Evolutionary conservation across 2,329 filamentous ascomycete species (phyloP), one percentile per base, ranked within the genome.

Genomic region (Beauveria scarabaeidicola): DNA sequence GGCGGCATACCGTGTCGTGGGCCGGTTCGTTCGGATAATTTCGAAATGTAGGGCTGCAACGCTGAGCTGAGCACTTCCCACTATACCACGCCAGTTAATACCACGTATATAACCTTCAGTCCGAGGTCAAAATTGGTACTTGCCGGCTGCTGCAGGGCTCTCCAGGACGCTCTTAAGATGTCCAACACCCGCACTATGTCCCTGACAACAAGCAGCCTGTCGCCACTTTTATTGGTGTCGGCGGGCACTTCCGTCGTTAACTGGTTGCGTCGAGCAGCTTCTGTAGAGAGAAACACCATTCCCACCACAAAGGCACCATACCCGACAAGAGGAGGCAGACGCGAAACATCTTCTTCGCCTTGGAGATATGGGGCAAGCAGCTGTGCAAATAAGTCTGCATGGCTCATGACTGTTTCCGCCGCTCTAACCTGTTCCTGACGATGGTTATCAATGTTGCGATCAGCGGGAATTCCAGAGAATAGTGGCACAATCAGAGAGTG

Each of bases 101-200:
- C 5, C 3, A 29, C 27, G 17, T 9, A 6, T n/a, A 19, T 13
- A 17, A 5, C 19, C 17, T 10, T 17, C 21, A n/a, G 13, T 6
- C 13, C 9, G 9, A 29, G 4, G 1, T 17, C 2, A 10, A 3
- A 7, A n/a, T 11, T 7, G 19, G 4, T 47, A 47, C 53, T 56
- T 56, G 17, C 53, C n/a, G 53, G 53, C 13, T 56, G 53, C 19
- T 56, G 53, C 53, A 56, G n/a, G 8, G 53, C 25, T 46, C 53
- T 56, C 53, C 53, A 56, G 4, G 41, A 47, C 7, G 19, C n/a
- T 47, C 53, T 47, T 17, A 56, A 19, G 6, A 41, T 38, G 21
- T 56, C 53, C 25, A 56, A 38, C 4, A 44, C 38, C 6, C 27
- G 27, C 2, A 36, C 41, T 10, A 47, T 56, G 10, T 48, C n/a